Base-by-base conservation (phyloP, 495 filamentous ascomycete species). In the Talaromyces proteolyticus region DNA sequence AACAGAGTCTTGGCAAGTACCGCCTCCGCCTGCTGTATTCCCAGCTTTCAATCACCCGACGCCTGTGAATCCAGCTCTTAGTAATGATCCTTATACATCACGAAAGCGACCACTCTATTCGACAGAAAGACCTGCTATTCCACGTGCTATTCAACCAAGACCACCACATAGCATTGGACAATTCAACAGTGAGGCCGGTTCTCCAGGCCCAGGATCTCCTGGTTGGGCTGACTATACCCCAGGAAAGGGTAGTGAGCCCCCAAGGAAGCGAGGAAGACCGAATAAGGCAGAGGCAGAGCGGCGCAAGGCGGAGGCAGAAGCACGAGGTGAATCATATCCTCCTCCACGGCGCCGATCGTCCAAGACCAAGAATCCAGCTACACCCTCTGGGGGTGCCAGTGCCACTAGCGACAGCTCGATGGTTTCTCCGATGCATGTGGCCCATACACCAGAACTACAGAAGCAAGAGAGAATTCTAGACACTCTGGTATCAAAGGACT, bases 241-340 rank as follows among this genome's bases (percentile, higher is more conserved):
- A 18, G 49, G 55, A 50, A 40, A 40, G 23, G 60, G 61, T 24
- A 21, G 18, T 20, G 73, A 76, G 25, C 72, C 66, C 12, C 73
- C 72, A 29, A 75, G 76, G 48, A 84, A 85, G 70, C 72, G 83
- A 39, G 80, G 80, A 14, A 72, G 80, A 11, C 80, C 80, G 44
- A 79, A 71, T 53, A 82, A 82, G 60, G 73, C 70, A 44, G 79
- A 81, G 48, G 62, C 69, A 4, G 76, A 81, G 51, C 66, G 70
- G 18, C 68, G 73, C 47, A 74, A 74, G 52, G 66, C 65, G 36
- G 75, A 71, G 42, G 75, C 77, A 40, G 74, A 78, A 57, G 66
- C 67, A 17, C 72, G 74, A 12, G 74, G 74, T n/a, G 72, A 76
- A 54, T 57, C 62, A 3, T 79, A 77, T 50, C 75, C 72, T 34